A percentile compares a stretch with the other conserved stretches of the same genome.
These are phyloP conservation scores for Jackrogersella multiformis DNA, from an alignment of 495 filamentous ascomycete genomes.

Conservation along the genomic window DNA sequence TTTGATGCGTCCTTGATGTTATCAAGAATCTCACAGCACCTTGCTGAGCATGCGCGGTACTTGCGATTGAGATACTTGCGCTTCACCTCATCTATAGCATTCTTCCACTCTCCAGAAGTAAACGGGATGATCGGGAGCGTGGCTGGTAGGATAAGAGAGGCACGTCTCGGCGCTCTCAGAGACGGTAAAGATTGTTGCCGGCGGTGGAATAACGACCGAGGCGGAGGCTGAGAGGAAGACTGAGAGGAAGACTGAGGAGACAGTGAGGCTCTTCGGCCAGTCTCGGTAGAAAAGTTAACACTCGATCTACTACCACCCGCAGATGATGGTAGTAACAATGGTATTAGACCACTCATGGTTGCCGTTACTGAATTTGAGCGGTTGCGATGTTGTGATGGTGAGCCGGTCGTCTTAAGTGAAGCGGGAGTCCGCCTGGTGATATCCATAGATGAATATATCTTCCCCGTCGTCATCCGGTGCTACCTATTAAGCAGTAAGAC, in stretches of 20 bases:
- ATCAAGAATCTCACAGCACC: constrained; percentile 58
- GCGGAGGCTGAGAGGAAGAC: constrained; percentile 2
- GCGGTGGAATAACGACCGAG: constrained; percentile 21
- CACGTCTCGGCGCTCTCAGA: constrained; percentile 12
- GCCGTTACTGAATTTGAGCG: neutral
- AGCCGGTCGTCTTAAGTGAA: neutral
- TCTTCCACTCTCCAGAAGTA: constrained; percentile 53
- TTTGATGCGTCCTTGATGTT: constrained; percentile 51
- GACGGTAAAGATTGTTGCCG: constrained; percentile 43
- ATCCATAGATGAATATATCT: constrained; percentile 14
- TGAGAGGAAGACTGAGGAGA: neutral
- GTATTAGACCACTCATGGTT: constrained; percentile 41
- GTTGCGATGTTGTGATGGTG: neutral
- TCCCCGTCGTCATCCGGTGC: constrained; percentile 14
- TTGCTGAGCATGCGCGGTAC: constrained; percentile 57
- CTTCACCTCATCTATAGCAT: constrained; percentile 57
- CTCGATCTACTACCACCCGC: constrained; percentile 15
- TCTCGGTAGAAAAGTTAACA: constrained; percentile 5
- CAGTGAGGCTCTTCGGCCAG: constrained; percentile 23
- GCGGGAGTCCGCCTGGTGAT: constrained; percentile 12
- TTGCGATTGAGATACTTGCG: constrained; percentile 54
- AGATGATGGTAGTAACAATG: constrained; percentile 35
- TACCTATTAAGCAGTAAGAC: constrained; percentile 21
- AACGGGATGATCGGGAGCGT: constrained; percentile 26
- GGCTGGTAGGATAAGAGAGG: constrained; percentile 13